Evolutionary conservation across 1,284 basidiomycete species (phyloP), one percentile per base, ranked within the genome.

Genomic region (Phlebopus sp.): DNA sequence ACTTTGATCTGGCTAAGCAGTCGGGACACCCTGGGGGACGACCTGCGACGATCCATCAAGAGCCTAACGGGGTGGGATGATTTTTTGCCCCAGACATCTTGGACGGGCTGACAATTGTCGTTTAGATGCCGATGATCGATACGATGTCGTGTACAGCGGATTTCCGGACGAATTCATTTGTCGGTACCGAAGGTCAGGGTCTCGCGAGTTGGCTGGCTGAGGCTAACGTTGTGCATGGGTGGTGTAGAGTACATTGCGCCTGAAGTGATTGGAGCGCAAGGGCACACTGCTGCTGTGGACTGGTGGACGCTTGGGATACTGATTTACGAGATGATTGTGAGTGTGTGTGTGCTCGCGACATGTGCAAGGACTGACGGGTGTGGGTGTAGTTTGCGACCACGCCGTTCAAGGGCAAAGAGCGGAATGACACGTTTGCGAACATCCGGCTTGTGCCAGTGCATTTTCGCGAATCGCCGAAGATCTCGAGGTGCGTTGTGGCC

Each of bases 281-380:
- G 97, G 13, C 97, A 99, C 71, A 97, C 96, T 31, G 93, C 92
- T 52, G 94, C 97, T 7, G 97, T 99, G 44, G 97, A 99, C 71
- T 99, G 96, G 96, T 98, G 93, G 97, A 99, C 96, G 29, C 76
- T 97, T 43, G 97, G 97, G 34, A 99, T 99, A 60, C 80, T 99
- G 61, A 93, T 99, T 60, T 97, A 96, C 74, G 97, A 99, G 75
- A 99, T 99, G 97, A 97, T 99, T 71, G 92, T 95, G 75, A 78
- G 92, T 87, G 57, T 48, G 47, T n/a, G n/a, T n/a, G n/a, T n/a
- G 39, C 14, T 36, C 29, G 49, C 38, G 50, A 27, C 54, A 56
- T 59, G 59, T 48, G 51, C 48, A 46, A 49, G 41, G 43, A 40
- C 46, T 64, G 42, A 61, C 42, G 56, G 37, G 30, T 38, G 13